Base-by-base conservation (phyloP, 2,329 filamentous ascomycete species). In the Neobulgaria alba region DNA sequence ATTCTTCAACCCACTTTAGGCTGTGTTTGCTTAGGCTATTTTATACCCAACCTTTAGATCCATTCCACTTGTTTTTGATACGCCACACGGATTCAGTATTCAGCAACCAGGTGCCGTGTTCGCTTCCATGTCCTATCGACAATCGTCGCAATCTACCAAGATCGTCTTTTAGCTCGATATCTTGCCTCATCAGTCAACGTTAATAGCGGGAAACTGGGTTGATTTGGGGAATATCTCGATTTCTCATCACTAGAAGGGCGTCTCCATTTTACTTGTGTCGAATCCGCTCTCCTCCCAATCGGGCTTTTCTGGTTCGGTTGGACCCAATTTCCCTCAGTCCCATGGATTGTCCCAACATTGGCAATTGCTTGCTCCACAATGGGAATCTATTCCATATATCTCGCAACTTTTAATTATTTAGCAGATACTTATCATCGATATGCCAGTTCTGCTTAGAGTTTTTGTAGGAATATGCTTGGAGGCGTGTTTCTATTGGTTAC, bases 341-440 rank as follows among this genome's bases (percentile, higher is more conserved):
- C 77, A 48, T 90, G 84, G 84, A 79, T 86, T 41, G 75, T 77
- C 0, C 85, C 86, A 0, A 64, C 77, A 0, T 62, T 90, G 3
- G 82, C 78, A 0, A 70, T 95, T 23, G 76, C 71, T 0, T 74
- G 87, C 44, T 80, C 86, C 0, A 90, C 84, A 0, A 84, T 90
- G 68, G 82, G 89, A 19, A 93, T 95, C 49, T 90, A 86, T 60
- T 81, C 77, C 30, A 78, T 95, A 26, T 93, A 93, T 57, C 72
- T 95, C 1, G 82, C 88, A 2, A 85, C 87, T 0, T 95, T 95
- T 66, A 95, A 95, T 59, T 95, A 94, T 53, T 71, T 95, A 1
- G 87, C 88, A 15, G 89, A 95, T 57, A 82, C 81, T 1, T 95
- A 95, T 61, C 82, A 88, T 57, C 70, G 75, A 2, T 95, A 90